Evolutionary conservation across 305 asterid species (phyloP), one percentile per base, ranked within the genome.

Genomic region (Ilex paraguariensis): DNA sequence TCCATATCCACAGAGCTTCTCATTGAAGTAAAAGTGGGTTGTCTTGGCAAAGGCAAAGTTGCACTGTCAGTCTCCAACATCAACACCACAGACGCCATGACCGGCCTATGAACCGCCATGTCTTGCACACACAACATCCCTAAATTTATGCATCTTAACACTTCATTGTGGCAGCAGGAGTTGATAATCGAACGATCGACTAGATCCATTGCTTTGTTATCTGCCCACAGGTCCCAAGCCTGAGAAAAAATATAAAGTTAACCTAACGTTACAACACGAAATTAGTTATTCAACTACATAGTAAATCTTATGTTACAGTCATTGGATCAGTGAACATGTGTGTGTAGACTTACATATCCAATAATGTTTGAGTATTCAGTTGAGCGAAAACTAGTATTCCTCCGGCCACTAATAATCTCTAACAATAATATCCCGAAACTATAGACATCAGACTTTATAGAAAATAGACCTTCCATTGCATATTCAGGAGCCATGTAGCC

Each of bases 401-500:
- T 76, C 66, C 79, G 69, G 54, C 96, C 94, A 3, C 85, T 81
- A 56, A 91, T 55, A 61, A 91, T 86, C 91, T 91, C 98, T 72
- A 91, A 66, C 17, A 91, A 71, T 75, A 91, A 70, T 31, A 91
- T 74, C 1, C 98, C 96, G 6, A 88, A 88, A 81, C 98, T 91
- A 44, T 91, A 91, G 40, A 91, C 95, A 65, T 88, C 96, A 9
- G 96, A 88, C 64, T 91, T 88, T 16, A 85, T 74, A 16, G 96
- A 91, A 73, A 87, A 91, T 21, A 82, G 69, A 14, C 97, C 97
- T 66, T 84, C 96, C 97, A 91, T 88, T 31, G 97, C 97, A 77
- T 90, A 90, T 70, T 90, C 97, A 0, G 97, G 97, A 44, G 97
- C 91, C 95, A 90, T 85, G 68, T 90, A 90, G 42, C 97, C 97